Conservation (phyloP, 2,329 filamentous ascomycete genomes). For the Peltaster fructicola region DNA sequence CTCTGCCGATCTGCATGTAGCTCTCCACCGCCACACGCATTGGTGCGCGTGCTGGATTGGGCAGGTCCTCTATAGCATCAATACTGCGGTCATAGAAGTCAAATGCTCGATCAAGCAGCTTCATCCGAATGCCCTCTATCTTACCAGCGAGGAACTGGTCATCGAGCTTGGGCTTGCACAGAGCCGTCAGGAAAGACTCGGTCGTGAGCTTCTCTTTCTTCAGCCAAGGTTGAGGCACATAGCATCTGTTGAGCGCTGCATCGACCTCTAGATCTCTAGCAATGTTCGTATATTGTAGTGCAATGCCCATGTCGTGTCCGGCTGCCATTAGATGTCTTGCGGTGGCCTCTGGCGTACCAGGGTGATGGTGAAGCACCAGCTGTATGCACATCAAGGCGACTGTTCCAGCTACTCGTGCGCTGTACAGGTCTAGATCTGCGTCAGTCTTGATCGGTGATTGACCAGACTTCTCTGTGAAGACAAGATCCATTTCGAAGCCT, state of each 20-base stretch:
- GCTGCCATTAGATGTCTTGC: slow-evolving; percentile 34
- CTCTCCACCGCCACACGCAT: slow-evolving; percentile 55
- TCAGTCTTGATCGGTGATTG: slow-evolving; percentile 42
- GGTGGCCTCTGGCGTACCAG: slow-evolving; percentile 13
- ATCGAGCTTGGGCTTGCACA: slow-evolving; percentile 7
- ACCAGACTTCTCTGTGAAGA: slow-evolving; percentile 27
- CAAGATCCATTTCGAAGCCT: slow-evolving; percentile 52
- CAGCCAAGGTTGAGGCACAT: slow-evolving; percentile 49
- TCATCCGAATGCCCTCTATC: slow-evolving; percentile 33
- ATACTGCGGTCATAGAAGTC: slow-evolving; percentile 38
- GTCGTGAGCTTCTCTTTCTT: slow-evolving; percentile 37
- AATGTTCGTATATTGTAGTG: slow-evolving; percentile 63
- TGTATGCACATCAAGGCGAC: slow-evolving; percentile 52
- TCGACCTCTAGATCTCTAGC: slow-evolving; percentile 55
- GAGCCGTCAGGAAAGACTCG: slow-evolving; percentile 32
- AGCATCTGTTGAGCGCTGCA: slow-evolving; percentile 47
- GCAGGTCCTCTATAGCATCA: slow-evolving; percentile 42
- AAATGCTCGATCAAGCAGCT: slow-evolving; percentile 44
- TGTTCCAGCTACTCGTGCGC: slow-evolving; percentile 51
- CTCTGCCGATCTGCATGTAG: slow-evolving; percentile 57
- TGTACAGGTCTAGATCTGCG: slow-evolving; percentile 43
- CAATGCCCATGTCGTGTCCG: slow-evolving; percentile 50
- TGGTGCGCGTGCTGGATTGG: slow-evolving; percentile 40
- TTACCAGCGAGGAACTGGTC: slow-evolving; percentile 27
- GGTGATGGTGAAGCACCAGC: slow-evolving; percentile 44